A percentile compares a stretch with the other conserved stretches of the same genome.
Conservation (phyloP, 2,329 filamentous ascomycete genomes). For the Aspergillus hortae region DNA sequence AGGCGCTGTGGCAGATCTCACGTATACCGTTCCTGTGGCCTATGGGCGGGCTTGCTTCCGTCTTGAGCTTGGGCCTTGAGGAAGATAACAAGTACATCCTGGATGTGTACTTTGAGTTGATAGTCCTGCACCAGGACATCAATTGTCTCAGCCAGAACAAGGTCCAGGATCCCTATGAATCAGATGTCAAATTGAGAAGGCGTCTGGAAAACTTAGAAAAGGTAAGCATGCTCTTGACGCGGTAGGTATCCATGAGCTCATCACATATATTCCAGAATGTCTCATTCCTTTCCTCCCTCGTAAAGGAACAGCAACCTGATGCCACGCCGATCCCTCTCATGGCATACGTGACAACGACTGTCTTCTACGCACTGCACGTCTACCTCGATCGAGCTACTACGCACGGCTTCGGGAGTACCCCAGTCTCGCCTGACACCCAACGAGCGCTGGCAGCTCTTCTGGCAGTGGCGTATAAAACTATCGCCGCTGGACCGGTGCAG, state of each 20-base stretch:
- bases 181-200: not conserved
- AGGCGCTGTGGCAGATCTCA: conserved; percentile 7
- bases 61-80: not conserved
- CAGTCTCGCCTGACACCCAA: not conserved
- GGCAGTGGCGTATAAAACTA: conserved; percentile 5
- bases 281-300: not conserved
- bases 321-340: not conserved
- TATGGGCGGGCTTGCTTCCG: not conserved
- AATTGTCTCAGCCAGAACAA: conserved; percentile 5
- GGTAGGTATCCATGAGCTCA: not conserved
- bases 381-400: conserved; percentile 7
- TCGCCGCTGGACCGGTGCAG: conserved; percentile 3
- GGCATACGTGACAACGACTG: conserved; percentile 7
- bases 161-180: not conserved
- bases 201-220: conserved; percentile 4
- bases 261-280: not conserved
- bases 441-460: conserved; percentile 3
- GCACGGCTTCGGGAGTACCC: conserved; percentile 3
- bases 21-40: conserved; percentile 5
- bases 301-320: not conserved
- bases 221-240: not conserved
- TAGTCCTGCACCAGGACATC: conserved; percentile 9
- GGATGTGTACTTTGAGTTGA: conserved; percentile 10
- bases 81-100: conserved; percentile 5
- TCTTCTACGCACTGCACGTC: conserved; percentile 8